Evolutionary conservation across 768 basidiomycete species (phyloP).

Genomic region (Amanita muscaria): DNA sequence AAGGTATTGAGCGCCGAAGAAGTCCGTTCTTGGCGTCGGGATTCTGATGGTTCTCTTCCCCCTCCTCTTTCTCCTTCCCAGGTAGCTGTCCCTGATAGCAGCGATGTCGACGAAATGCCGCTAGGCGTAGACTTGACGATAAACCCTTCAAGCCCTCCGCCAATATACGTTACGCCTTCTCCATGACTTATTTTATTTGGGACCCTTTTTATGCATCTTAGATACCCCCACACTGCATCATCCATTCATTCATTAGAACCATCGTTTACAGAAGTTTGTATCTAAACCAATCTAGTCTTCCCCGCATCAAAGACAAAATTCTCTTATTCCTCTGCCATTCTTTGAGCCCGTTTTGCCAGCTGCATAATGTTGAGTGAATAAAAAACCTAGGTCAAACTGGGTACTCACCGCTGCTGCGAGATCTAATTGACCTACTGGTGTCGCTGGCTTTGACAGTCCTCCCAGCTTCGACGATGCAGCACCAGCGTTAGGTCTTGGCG

Average conservation of each 20-base stretch:
- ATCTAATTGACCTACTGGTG: slow-evolving; percentile 58
- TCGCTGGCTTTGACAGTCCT: slow-evolving; percentile 30
- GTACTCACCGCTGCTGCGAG: slow-evolving; percentile 70
- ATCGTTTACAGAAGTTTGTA: slow-evolving; percentile 8
- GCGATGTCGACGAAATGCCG: background rate
- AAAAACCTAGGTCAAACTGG: background rate
- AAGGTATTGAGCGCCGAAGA: slow-evolving; percentile 74
- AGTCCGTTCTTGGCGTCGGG: slow-evolving; percentile 47
- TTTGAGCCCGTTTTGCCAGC: slow-evolving; percentile 75
- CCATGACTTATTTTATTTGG: background rate
- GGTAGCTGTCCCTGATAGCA: background rate
- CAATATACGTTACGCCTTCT: slow-evolving; percentile 8
- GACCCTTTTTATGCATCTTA: background rate
- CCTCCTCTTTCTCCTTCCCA: background rate
- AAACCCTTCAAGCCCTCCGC: background rate
- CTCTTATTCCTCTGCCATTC: slow-evolving; percentile 39
- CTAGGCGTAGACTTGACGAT: background rate
- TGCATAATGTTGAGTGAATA: slow-evolving; percentile 19
- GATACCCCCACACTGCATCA: slow-evolving; percentile 10
- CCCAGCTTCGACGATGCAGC: slow-evolving; percentile 32
- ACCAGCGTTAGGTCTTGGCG: slow-evolving; percentile 41
- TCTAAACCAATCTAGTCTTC: slow-evolving; percentile 1
- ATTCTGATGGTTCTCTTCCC: background rate
- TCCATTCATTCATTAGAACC: slow-evolving; percentile 6
- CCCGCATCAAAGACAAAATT: slow-evolving; percentile 2